Percentiles rank a stretch among this genome's conserved stretches.
Evolutionary conservation across 345 rosid species (phyloP).

Genomic region (Chamaenerion angustifolium): DNA sequence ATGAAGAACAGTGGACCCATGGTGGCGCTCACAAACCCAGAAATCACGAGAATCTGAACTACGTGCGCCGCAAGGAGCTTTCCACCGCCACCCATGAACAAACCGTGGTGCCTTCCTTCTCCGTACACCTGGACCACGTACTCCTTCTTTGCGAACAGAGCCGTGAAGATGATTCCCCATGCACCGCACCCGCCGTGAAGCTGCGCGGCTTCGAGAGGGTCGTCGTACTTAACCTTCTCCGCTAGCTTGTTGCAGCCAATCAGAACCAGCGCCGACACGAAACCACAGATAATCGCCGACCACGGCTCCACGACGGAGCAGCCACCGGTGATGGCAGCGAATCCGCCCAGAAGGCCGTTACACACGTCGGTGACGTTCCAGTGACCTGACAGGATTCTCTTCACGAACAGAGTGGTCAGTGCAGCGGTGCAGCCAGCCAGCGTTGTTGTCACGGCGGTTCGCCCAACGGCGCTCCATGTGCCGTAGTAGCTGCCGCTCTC

Average conservation of each 20-base stretch:
- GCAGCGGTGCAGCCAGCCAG: slow-evolving; percentile 86
- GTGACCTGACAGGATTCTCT: slow-evolving; percentile 59
- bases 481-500: slow-evolving; percentile 33
- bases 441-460: slow-evolving; percentile 88
- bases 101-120: slow-evolving; percentile 34
- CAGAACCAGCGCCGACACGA: slow-evolving; percentile 54
- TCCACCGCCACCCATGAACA: slow-evolving; percentile 87
- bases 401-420: slow-evolving; percentile 72
- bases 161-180: slow-evolving; percentile 79
- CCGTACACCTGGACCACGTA: slow-evolving; percentile 47
- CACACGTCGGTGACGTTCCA: slow-evolving; percentile 93
- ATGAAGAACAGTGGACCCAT: slow-evolving; percentile 68
- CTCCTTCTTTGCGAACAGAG: slow-evolving; percentile 48
- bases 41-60: slow-evolving; percentile 51
- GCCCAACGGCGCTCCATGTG: slow-evolving; percentile 63
- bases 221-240: slow-evolving; percentile 40
- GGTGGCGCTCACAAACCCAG: slow-evolving; percentile 72
- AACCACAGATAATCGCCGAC: slow-evolving; percentile 88
- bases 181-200: slow-evolving; percentile 90
- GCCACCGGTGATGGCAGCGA: slow-evolving; percentile 75
- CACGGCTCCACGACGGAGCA: slow-evolving; percentile 89
- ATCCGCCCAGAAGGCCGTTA: slow-evolving; percentile 82
- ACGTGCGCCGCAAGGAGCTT: slow-evolving; percentile 67
- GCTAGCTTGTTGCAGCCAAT: slow-evolving; percentile 70
- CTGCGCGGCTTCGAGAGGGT: slow-evolving; percentile 76